Conservation (phyloP, 1,284 basidiomycete genomes). For the Omphalotus olearius region DNA sequence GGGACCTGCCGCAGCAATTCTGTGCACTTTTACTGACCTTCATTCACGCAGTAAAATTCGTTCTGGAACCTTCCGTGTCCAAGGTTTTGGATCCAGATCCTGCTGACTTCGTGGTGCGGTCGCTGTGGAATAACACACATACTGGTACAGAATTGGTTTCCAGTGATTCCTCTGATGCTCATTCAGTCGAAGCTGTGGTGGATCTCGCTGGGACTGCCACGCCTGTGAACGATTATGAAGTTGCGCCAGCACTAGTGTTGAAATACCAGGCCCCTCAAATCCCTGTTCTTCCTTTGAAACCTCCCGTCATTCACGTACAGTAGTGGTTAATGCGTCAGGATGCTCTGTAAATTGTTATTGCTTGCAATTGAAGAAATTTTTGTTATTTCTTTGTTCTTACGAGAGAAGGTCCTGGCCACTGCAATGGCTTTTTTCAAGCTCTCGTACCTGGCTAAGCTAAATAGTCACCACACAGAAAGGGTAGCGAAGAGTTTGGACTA, state of each 20-base stretch:
- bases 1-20: constrained; percentile 8
- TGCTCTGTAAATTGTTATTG: too few relatives aligned
- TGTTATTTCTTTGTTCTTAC: too few relatives aligned
- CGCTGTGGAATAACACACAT: constrained; percentile 56
- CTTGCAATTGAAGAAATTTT: too few relatives aligned
- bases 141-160: not conserved
- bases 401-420: too few relatives aligned
- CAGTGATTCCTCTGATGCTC: not conserved
- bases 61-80: constrained; percentile 35
- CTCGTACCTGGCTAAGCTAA: too few relatives aligned
- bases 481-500: too few relatives aligned
- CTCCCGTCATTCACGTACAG: not conserved
- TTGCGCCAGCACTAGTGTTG: not conserved
- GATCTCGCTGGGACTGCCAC: not conserved
- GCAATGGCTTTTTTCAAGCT: too few relatives aligned
- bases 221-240: not conserved
- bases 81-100: constrained; percentile 31
- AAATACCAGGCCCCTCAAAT: not conserved
- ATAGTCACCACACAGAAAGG: too few relatives aligned
- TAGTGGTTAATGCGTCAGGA: too few relatives aligned
- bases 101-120: constrained; percentile 47
- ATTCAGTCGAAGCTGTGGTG: not conserved
- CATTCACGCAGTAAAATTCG: constrained; percentile 37
- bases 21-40: not conserved
- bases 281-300: not conserved